phyloP scores from a whole-genome alignment of 768 basidiomycete genomes.

The Kwoniella dejecticola region DNA sequence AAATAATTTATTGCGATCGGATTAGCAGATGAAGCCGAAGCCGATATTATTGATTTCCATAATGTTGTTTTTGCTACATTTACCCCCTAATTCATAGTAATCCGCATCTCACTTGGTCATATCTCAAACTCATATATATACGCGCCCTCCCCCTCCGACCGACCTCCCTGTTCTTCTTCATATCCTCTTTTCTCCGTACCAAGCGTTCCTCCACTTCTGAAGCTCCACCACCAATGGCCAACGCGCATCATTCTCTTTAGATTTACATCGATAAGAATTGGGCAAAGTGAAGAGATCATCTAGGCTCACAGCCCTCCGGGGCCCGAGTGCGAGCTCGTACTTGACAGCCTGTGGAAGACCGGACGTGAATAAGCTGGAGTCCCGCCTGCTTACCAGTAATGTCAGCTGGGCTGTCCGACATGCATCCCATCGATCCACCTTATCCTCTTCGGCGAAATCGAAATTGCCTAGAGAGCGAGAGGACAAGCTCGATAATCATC shows the following conservation, averaged over 20 bases:
- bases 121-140: background rate
- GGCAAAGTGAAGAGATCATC: slow-evolving; percentile 6
- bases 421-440: background rate
- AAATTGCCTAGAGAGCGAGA: background rate
- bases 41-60: too few relatives aligned
- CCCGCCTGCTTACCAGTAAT: too few relatives aligned
- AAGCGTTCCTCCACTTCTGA: background rate
- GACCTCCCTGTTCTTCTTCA: background rate
- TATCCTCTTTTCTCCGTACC: background rate
- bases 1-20: background rate
- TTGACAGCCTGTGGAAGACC: too few relatives aligned
- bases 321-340: background rate
- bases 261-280: background rate
- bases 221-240: background rate
- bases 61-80: slow-evolving; percentile 11
- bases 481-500: background rate
- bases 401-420: too few relatives aligned
- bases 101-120: too few relatives aligned
- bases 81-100: slow-evolving; percentile 15
- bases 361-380: too few relatives aligned
- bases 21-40: background rate
- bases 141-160: background rate
- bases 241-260: background rate
- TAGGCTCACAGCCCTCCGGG: slow-evolving; percentile 9
- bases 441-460: background rate